Conservation (phyloP, 2,329 filamentous ascomycete species). For the Exophiala xenobiotica region DNA sequence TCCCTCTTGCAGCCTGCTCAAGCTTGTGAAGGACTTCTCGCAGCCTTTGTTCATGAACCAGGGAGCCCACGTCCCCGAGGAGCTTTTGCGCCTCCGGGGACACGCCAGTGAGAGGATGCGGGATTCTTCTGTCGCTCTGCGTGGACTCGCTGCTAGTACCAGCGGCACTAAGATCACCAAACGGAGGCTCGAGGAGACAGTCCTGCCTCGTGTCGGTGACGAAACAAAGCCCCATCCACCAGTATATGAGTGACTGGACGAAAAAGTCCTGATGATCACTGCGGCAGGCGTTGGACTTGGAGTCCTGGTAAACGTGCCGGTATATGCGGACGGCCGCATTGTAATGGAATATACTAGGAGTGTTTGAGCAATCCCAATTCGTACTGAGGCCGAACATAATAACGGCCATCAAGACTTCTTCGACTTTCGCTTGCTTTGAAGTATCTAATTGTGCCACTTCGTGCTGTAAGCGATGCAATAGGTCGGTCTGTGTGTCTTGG, state of each 20-base stretch:
- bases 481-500: slow-evolving; percentile 7
- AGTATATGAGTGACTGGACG: background rate
- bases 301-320: background rate
- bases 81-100: slow-evolving; percentile 7
- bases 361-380: slow-evolving; percentile 9
- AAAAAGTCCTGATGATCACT: slow-evolving; percentile 3
- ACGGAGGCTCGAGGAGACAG: background rate
- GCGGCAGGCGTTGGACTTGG: background rate
- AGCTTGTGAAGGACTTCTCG: slow-evolving; percentile 1
- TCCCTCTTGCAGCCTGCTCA: slow-evolving; percentile 2
- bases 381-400: slow-evolving; percentile 10
- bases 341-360: slow-evolving; percentile 7
- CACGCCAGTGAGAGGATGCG: slow-evolving; percentile 7
- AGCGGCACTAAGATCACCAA: background rate
- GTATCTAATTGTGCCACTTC: slow-evolving; percentile 6
- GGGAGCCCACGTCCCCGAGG: slow-evolving; percentile 4
- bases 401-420: slow-evolving; percentile 1
- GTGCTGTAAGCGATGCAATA: slow-evolving; percentile 5
- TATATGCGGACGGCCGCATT: slow-evolving; percentile 5
- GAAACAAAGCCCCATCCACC: slow-evolving; percentile 11
- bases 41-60: slow-evolving; percentile 2
- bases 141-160: background rate
- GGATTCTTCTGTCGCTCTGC: background rate
- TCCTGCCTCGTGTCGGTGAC: background rate
- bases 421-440: background rate